phyloP scores from a whole-genome alignment of 371 early-diverging fungal genomes.

The Mortierella sp. region DNA sequence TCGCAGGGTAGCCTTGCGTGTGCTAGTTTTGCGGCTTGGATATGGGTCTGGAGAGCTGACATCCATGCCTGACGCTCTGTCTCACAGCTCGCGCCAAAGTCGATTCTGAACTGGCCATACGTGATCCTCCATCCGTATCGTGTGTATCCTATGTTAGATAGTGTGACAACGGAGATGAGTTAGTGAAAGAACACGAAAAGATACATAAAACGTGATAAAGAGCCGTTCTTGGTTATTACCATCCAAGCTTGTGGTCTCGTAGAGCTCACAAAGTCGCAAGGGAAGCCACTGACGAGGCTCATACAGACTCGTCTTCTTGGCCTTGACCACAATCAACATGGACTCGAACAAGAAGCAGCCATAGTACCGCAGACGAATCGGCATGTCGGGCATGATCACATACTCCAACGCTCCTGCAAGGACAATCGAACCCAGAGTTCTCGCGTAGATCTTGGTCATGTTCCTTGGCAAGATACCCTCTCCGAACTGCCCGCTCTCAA shows the following conservation, averaged over 20 bases:
- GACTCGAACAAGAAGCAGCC: conserved; percentile 70
- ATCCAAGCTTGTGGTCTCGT: conserved; percentile 47
- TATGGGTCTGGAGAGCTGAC: conserved; percentile 32
- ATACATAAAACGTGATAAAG: background rate
- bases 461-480: conserved; percentile 26
- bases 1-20: conserved; percentile 21
- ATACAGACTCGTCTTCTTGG: conserved; percentile 65
- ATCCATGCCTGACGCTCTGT: conserved; percentile 45
- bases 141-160: conserved; percentile 33
- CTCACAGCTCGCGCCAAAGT: conserved; percentile 37
- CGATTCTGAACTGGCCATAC: conserved; percentile 47
- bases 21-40: conserved; percentile 35
- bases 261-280: conserved; percentile 60
- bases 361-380: conserved; percentile 46
- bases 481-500: conserved; percentile 8
- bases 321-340: conserved; percentile 67
- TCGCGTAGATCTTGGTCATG: conserved; percentile 29
- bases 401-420: conserved; percentile 47
- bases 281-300: conserved; percentile 75
- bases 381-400: conserved; percentile 39
- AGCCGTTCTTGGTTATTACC: conserved; percentile 24
- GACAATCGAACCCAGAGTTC: conserved; percentile 39
- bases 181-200: background rate
- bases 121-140: conserved; percentile 46
- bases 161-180: background rate